A percentile compares a stretch with the other conserved stretches of the same genome.
phyloP scores from a whole-genome alignment of 805 yeast species.

The Saturnispora zaruensis region DNA sequence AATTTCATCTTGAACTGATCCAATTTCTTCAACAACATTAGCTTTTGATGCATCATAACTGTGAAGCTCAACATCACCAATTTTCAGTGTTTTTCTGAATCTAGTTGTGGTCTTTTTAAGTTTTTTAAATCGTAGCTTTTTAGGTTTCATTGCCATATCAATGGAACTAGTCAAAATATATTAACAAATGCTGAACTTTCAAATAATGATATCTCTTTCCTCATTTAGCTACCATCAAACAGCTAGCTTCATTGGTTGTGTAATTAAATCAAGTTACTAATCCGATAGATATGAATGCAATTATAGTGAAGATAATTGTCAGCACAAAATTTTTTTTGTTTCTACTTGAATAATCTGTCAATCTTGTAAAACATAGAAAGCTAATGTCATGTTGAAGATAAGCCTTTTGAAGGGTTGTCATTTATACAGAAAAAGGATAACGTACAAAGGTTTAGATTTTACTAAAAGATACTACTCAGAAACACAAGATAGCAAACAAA shows the following conservation, averaged over 20 bases:
- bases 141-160: not conserved
- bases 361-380: not conserved
- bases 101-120: not conserved
- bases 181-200: too few species aligned
- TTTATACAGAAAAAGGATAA: not conserved
- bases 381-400: not conserved
- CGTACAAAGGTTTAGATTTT: not conserved
- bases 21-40: not conserved
- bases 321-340: not conserved
- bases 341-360: not conserved
- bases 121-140: constrained; percentile 1
- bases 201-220: not conserved
- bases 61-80: not conserved
- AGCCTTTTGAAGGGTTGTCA: not conserved
- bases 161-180: too few species aligned
- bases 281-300: not conserved
- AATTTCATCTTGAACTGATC: not conserved
- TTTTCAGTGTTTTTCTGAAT: not conserved
- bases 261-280: not conserved
- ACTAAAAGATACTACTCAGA: not conserved
- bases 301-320: not conserved
- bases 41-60: not conserved
- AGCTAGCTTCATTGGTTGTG: not conserved
- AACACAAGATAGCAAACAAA: not conserved
- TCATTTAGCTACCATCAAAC: not conserved